phyloP scores from a whole-genome alignment of 1,284 basidiomycete species.

The Anthracocystis panici-leucophaei region DNA sequence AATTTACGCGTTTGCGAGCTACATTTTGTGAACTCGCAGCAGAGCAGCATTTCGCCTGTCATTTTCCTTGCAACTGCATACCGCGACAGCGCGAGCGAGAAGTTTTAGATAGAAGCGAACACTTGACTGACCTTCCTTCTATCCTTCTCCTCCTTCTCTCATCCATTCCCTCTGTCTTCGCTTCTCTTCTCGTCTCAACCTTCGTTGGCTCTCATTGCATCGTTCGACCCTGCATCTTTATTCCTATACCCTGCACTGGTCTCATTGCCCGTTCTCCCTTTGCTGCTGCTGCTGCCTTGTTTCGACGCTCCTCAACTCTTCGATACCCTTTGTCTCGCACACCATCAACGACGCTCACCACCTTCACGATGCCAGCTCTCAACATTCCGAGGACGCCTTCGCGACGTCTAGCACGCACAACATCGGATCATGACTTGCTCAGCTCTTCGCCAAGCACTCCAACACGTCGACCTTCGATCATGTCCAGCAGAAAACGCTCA shows the following conservation, averaged over 20 bases:
- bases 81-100: background rate
- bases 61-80: background rate
- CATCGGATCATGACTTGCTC: constrained; percentile 25
- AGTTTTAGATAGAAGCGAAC: background rate
- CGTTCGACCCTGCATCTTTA: background rate
- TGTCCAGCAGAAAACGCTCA: constrained; percentile 36
- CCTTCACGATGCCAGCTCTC: constrained; percentile 28
- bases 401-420: constrained; percentile 26
- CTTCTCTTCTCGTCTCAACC: background rate
- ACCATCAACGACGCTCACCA: background rate
- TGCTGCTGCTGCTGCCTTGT: background rate
- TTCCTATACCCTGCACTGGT: constrained; percentile 4
- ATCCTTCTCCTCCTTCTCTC: constrained; percentile 1
- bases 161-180: constrained; percentile 1
- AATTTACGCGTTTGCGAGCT: constrained; percentile 40
- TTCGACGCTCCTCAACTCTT: constrained; percentile 3
- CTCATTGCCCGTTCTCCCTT: background rate
- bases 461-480: constrained; percentile 22
- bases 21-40: background rate
- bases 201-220: background rate
- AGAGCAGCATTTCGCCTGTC: constrained; percentile 1
- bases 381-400: constrained; percentile 34
- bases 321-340: background rate
- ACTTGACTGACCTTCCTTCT: constrained; percentile 21
- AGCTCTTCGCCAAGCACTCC: constrained; percentile 26